These are phyloP conservation scores for Suhomyces bolitotheri DNA, from an alignment of 1,139 yeast genomes.

Conservation along the genomic window DNA sequence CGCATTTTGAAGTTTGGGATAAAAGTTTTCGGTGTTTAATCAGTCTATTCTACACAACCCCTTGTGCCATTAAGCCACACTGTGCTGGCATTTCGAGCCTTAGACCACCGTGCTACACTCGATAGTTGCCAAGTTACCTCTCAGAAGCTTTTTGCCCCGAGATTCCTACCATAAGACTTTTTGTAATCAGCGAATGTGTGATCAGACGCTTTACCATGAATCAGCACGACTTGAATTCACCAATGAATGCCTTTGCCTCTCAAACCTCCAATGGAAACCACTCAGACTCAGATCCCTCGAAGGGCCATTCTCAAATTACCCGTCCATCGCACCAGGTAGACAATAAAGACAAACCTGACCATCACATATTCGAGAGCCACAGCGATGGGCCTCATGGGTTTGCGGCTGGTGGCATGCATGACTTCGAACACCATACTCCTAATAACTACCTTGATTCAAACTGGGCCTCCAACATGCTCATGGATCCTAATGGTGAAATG, in stretches of 20 bases:
- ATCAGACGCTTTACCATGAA: slow-evolving; percentile 5
- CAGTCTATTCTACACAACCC: slow-evolving; percentile 1
- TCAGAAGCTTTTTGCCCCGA: too few relatives aligned
- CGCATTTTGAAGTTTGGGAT: slow-evolving; percentile 5
- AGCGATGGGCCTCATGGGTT: not conserved
- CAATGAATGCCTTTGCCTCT: slow-evolving; percentile 1
- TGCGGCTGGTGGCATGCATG: slow-evolving; percentile 6
- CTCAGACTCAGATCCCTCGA: not conserved
- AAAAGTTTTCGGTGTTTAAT: slow-evolving; percentile 6
- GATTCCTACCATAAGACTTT: too few relatives aligned
- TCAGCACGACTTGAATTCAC: slow-evolving; percentile 3
- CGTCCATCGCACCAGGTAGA: not conserved
- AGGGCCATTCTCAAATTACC: not conserved
- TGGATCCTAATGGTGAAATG: slow-evolving; percentile 41
- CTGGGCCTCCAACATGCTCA: slow-evolving; percentile 42
- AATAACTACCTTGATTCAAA: slow-evolving; percentile 44
- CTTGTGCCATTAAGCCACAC: slow-evolving; percentile 1
- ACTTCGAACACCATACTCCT: slow-evolving; percentile 28
- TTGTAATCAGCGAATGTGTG: too few relatives aligned
- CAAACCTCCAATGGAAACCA: slow-evolving; percentile 3
- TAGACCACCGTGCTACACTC: too few relatives aligned
- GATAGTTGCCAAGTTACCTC: too few relatives aligned
- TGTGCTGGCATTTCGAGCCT: not conserved
- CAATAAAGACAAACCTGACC: slow-evolving; percentile 1
- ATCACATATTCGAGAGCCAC: slow-evolving; percentile 1